A percentile compares a stretch with the other conserved stretches of the same genome.
phyloP scores from a whole-genome alignment of 1,284 basidiomycete species.

The Sporisorium iseilematis-ciliati region DNA sequence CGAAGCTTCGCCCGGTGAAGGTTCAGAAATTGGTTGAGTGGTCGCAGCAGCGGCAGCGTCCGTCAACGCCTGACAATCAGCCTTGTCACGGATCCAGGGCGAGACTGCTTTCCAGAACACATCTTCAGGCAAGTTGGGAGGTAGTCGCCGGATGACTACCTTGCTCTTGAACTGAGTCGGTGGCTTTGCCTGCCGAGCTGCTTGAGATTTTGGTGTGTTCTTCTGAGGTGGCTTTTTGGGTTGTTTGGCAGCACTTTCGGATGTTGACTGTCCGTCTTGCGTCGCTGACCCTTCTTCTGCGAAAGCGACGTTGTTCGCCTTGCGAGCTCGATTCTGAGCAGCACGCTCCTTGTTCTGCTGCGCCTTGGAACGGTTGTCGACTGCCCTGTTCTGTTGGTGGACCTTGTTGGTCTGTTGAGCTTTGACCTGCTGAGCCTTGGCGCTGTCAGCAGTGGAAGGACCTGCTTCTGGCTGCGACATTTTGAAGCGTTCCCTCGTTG shows the following conservation, averaged over 20 bases:
- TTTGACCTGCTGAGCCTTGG: constrained; percentile 7
- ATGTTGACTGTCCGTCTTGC: not conserved
- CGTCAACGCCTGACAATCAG: constrained; percentile 73
- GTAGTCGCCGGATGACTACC: constrained; percentile 86
- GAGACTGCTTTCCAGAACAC: constrained; percentile 93
- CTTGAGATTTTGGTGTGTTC: constrained; percentile 10
- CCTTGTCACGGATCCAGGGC: constrained; percentile 78
- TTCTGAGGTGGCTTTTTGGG: constrained; percentile 40
- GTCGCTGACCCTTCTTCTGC: not conserved
- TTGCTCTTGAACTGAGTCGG: constrained; percentile 75
- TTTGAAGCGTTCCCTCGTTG: not conserved
- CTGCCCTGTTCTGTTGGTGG: constrained; percentile 8
- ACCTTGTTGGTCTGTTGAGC: constrained; percentile 6
- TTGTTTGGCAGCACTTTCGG: constrained; percentile 27
- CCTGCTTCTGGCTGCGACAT: constrained; percentile 28
- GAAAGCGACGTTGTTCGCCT: not conserved
- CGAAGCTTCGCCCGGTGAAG: constrained; percentile 6
- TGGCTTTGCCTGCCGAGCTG: constrained; percentile 16
- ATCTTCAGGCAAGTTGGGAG: constrained; percentile 89
- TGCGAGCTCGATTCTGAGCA: constrained; percentile 18
- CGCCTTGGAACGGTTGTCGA: constrained; percentile 19
- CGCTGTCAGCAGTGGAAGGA: not conserved
- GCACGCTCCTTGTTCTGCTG: constrained; percentile 23
- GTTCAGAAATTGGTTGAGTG: constrained; percentile 1
- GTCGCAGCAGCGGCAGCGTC: constrained; percentile 56